A percentile compares a stretch with the other conserved stretches of the same genome.
phyloP scores from a whole-genome alignment of 345 rosid species.

The Heritiera fomes region DNA sequence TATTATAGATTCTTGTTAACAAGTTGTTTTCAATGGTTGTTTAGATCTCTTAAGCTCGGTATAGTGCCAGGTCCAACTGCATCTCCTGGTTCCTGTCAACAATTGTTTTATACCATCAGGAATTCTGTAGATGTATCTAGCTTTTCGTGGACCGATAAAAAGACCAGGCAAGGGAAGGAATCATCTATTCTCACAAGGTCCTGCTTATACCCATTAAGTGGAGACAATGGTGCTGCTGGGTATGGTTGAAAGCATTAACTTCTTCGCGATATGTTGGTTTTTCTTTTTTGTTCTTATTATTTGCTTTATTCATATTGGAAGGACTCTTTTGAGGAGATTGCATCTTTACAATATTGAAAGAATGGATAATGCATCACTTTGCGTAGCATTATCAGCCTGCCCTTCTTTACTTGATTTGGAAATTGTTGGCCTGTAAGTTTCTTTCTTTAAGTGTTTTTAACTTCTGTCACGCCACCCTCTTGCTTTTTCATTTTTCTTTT shows the following conservation, averaged over 20 bases:
- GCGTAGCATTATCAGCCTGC: slow-evolving; percentile 61
- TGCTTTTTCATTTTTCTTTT: neutral
- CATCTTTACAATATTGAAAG: slow-evolving; percentile 73
- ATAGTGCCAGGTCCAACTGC: slow-evolving; percentile 58
- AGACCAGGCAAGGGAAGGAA: slow-evolving; percentile 70
- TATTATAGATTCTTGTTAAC: slow-evolving; percentile 2
- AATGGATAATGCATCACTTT: slow-evolving; percentile 54
- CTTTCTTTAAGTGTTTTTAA: slow-evolving; percentile 15
- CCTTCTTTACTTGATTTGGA: slow-evolving; percentile 73
- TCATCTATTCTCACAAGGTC: slow-evolving; percentile 62
- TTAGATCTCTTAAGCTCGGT: slow-evolving; percentile 81
- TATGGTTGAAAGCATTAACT: slow-evolving; percentile 29
- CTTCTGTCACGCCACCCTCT: neutral
- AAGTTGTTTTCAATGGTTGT: slow-evolving; percentile 23
- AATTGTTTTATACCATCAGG: slow-evolving; percentile 54
- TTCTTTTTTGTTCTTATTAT: slow-evolving; percentile 18
- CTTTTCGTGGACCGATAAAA: slow-evolving; percentile 74
- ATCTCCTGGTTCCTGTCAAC: slow-evolving; percentile 52
- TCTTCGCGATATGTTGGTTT: neutral
- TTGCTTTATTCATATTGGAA: slow-evolving; percentile 29
- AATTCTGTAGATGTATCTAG: slow-evolving; percentile 59
- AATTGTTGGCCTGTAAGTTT: slow-evolving; percentile 83
- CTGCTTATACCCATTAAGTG: slow-evolving; percentile 60
- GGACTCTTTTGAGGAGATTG: slow-evolving; percentile 71
- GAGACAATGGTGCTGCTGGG: slow-evolving; percentile 59